Conservation (phyloP, 169 alveolate genomes). For the Eimeria zaria region DNA sequence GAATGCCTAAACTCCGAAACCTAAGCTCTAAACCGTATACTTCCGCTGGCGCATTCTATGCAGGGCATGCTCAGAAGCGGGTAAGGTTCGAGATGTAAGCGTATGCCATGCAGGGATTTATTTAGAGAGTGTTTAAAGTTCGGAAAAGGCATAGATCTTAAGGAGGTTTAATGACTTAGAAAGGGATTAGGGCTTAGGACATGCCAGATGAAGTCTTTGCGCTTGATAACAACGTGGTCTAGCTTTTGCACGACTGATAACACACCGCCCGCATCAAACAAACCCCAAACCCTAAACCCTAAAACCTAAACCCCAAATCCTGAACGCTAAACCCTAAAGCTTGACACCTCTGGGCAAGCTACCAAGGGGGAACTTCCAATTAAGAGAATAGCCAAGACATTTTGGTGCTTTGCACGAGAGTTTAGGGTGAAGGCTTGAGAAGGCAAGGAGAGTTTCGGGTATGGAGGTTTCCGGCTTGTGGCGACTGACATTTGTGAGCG, state of each 20-base stretch:
- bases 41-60: not conserved
- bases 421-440: not conserved
- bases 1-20: not conserved
- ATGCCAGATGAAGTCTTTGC: slow-evolving; percentile 68
- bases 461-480: not conserved
- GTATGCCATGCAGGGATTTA: not conserved
- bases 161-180: not conserved
- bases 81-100: not conserved
- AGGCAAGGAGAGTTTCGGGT: not conserved
- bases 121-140: not conserved
- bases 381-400: not conserved
- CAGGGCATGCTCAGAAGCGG: not conserved
- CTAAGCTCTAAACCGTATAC: not conserved
- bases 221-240: slow-evolving; percentile 37
- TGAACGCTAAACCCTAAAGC: not conserved
- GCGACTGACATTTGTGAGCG: slow-evolving; percentile 6
- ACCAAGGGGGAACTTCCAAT: not conserved
- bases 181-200: not conserved
- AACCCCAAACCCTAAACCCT: not conserved
- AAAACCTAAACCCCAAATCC: not conserved
- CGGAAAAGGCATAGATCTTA: not conserved
- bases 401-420: not conserved
- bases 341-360: not conserved
- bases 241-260: slow-evolving; percentile 23
- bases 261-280: not conserved